Evolutionary conservation across 2,329 filamentous ascomycete species (phyloP), one percentile per base, ranked within the genome.

Genomic region (Fusarium sp.): DNA sequence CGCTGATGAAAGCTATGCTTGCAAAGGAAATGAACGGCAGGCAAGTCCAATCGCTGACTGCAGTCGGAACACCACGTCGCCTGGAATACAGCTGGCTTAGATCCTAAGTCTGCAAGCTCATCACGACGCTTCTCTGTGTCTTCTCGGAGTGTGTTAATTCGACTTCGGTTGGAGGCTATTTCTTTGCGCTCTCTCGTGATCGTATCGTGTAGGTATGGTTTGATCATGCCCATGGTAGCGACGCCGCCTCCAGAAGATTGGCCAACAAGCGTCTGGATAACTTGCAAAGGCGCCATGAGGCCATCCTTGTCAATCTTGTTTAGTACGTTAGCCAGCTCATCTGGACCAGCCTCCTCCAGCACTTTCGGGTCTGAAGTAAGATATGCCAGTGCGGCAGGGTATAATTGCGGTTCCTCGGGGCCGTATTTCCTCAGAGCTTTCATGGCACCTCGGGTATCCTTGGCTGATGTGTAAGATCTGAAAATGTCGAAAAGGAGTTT

Each of bases 221-320:
- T 98, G 67, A 99, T 91, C 87, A 98, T 94, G 53, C 95, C 96
- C 93, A 99, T 98, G 1, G 94, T 98, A 1, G 97, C 95, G 5
- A 98, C 93, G 8, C 90, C 79, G 9, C 79, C 77, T 18, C 78
- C 75, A 0, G 65, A 82, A 61, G 78, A 84, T 80, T 87, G 84
- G n/a, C 84, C 84, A 5, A 98, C 83, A 1, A 99, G 87, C 1
- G 94, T 96, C 80, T 99, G 95, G 18, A 99, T 96, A 32, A 99
- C 96, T 79, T 99, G 96, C 6, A 99, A 84, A 1, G 96, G 96
- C 1, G 96, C 95, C 93, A 99, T 96, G 40, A 99, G 87, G 1
- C 93, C 91, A 74, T 97, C 94, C 67, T 91, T 87, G 77, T 98
- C 93, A 72, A 99, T 98, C 75, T 93, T 94, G 70, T 89, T 87